Base-by-base conservation (phyloP, 2,329 filamentous ascomycete genomes). In the Geoglossum cookeanum region DNA sequence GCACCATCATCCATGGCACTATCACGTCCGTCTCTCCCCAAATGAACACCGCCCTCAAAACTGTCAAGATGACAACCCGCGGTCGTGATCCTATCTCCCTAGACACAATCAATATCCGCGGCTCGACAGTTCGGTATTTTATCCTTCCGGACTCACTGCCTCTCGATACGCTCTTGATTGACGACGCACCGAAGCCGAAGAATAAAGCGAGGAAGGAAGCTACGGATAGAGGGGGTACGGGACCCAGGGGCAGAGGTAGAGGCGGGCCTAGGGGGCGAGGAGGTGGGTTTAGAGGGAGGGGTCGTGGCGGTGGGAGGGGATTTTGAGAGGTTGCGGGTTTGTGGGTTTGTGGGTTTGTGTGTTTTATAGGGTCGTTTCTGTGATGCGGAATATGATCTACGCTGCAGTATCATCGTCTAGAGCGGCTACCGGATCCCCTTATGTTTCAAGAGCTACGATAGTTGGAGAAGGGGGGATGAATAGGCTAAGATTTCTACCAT, bases 141-240 rank as follows among this genome's bases (percentile, higher is more conserved):
- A 95, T 98, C 69, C 84, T 98, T 9, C 92, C 92, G 58, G 92
- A 98, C 74, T 92, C 87, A 61, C 78, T 98, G 66, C 91, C 91
- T 44, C 79, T 98, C 62, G 92, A 98, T 71, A 96, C 91, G 45
- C 79, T 98, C 56, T 79, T 98, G 61, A 89, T 98, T 64, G 92
- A 98, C 70, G 92, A 98, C 72, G 83, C 88, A 66, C 89, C 91
- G 55, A 98, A 98, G 77, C 91, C 92, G 60, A 97, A 97, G 85
- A 98, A 98, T 75, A 98, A 98, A 82, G 91, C 92, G 30, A 81
- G 91, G 68, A 98, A 98, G 78, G 92, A 97, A 74, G 78, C 71
- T 5, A 74, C 77, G 35, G 79, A 80, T 59, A 75, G 83, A 53
- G 78, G 79, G 49, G 74, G 68, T 32, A 71, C 72, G 32, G 70